Evolutionary conservation across 305 asterid genomes (phyloP).

Genomic region (Stenogyne calaminthoides): DNA sequence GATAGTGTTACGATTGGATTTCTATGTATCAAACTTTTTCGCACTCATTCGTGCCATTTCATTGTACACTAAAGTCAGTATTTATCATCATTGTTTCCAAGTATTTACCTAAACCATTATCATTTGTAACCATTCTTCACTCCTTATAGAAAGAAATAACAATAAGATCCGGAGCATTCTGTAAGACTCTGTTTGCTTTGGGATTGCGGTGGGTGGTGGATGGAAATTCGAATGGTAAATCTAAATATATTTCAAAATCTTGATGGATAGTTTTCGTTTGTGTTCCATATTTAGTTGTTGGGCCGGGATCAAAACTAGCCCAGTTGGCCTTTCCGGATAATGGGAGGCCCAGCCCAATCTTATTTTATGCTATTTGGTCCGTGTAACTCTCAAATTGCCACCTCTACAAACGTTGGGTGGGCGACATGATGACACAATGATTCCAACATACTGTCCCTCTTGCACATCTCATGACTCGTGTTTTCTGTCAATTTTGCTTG

Average conservation of each 20-base stretch:
- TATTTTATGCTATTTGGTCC: background rate
- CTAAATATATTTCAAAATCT: no score
- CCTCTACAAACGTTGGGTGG: background rate
- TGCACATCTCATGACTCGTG: background rate
- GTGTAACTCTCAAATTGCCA: background rate
- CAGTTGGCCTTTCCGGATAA: background rate
- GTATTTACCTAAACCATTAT: constrained; percentile 20
- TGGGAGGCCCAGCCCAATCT: background rate
- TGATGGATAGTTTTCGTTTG: no score
- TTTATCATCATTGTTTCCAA: constrained; percentile 29
- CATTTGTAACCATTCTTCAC: constrained; percentile 40
- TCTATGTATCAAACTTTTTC: constrained; percentile 24
- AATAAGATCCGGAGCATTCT: no score
- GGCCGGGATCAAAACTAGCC: background rate
- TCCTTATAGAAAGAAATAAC: constrained; percentile 23
- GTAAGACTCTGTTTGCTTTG: no score
- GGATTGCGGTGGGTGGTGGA: no score
- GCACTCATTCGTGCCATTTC: constrained; percentile 13
- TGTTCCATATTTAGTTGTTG: background rate
- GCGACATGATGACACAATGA: constrained; percentile 11
- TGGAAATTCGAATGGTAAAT: no score
- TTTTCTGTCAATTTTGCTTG: background rate
- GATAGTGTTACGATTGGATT: constrained; percentile 36
- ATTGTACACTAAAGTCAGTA: constrained; percentile 23
- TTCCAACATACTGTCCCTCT: background rate